Evolutionary conservation across 495 filamentous ascomycete genomes (phyloP).

Genomic region (Tuber borchii): DNA sequence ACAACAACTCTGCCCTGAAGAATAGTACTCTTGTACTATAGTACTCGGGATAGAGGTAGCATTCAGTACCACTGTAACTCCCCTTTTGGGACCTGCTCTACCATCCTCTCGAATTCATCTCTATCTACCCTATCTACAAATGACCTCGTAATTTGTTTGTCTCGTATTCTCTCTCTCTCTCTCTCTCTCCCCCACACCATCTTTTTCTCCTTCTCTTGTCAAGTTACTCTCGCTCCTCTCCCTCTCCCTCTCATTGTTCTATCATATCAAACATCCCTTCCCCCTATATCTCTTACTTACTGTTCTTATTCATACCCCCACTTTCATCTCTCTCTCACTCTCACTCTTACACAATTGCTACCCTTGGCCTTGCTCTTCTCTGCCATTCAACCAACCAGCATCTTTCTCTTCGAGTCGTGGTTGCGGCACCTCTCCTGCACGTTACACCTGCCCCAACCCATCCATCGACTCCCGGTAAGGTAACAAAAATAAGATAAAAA

Average conservation of each 20-base stretch:
- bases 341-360: background rate
- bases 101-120: background rate
- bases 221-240: background rate
- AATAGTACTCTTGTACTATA: background rate
- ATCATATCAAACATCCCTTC: background rate
- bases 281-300: background rate
- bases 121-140: background rate
- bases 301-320: background rate
- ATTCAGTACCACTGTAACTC: background rate
- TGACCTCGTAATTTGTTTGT: background rate
- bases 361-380: background rate
- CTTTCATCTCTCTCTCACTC: background rate
- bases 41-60: background rate
- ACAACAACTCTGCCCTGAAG: background rate
- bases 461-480: slow-evolving; percentile 6
- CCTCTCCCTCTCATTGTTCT: background rate
- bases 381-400: background rate
- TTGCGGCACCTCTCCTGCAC: background rate
- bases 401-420: background rate
- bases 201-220: background rate
- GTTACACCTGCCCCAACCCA: slow-evolving; percentile 5
- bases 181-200: background rate
- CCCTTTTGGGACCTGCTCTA: background rate
- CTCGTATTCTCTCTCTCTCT: background rate
- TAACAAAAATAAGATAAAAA: slow-evolving; percentile 3